Conservation (phyloP, 2,329 filamentous ascomycete genomes). For the Trichophyton simii region DNA sequence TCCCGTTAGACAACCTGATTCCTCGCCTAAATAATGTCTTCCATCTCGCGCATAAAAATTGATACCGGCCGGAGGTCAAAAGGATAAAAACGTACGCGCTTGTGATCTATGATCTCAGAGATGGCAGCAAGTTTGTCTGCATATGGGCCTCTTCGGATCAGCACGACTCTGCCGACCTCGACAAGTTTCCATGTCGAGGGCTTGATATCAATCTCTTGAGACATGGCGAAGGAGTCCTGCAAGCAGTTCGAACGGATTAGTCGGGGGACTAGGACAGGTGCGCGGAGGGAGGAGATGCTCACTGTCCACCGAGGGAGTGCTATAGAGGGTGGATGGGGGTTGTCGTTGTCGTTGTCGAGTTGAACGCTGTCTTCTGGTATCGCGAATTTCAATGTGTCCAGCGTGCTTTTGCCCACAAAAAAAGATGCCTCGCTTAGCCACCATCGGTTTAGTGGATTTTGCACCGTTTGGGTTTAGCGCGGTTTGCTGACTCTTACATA, state of each 20-base stretch:
- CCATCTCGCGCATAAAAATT: not conserved
- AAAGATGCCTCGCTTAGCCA: conserved; percentile 8
- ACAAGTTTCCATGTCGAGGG: conserved; percentile 85
- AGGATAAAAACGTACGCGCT: conserved; percentile 67
- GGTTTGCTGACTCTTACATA: not conserved
- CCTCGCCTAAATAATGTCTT: not conserved
- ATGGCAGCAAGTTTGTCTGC: conserved; percentile 81
- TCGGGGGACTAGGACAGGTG: not conserved
- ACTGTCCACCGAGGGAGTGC: conserved; percentile 15
- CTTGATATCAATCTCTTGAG: conserved; percentile 63
- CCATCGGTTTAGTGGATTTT: conserved; percentile 9
- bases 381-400: conserved; percentile 15
- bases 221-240: conserved; percentile 59
- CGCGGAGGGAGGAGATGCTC: conserved; percentile 7
- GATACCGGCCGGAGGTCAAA: not conserved
- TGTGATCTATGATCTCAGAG: conserved; percentile 99
- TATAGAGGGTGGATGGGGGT: conserved; percentile 9
- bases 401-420: conserved; percentile 14
- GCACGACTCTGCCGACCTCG: conserved; percentile 94
- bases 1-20: not conserved
- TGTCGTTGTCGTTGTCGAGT: conserved; percentile 16
- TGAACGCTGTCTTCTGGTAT: conserved; percentile 7
- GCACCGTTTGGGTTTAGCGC: conserved; percentile 13
- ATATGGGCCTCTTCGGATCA: conserved; percentile 73
- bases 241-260: conserved; percentile 12